Evolutionary conservation across 306 rosid species (phyloP).

Genomic region (Gastrolobium villosum): DNA sequence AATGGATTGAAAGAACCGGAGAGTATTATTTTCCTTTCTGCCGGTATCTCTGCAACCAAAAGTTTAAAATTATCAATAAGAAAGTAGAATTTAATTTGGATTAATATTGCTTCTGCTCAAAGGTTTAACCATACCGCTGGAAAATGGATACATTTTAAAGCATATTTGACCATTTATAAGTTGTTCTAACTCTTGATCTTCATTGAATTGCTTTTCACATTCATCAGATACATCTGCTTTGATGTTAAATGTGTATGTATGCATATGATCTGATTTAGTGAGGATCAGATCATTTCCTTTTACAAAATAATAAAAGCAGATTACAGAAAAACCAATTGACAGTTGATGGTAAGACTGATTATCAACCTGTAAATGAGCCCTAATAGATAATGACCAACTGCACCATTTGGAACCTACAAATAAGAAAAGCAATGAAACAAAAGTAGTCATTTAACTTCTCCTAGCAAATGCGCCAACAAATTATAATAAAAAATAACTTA

Average conservation of each 20-base stretch:
- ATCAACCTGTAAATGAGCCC: slow-evolving; percentile 95
- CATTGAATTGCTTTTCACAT: slow-evolving; percentile 67
- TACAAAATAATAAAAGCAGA: slow-evolving; percentile 15
- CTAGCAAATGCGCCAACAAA: slow-evolving; percentile 20
- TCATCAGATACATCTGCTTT: slow-evolving; percentile 57
- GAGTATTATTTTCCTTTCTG: slow-evolving; percentile 81
- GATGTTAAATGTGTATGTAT: slow-evolving; percentile 3
- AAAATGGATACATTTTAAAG: slow-evolving; percentile 82
- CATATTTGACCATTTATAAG: slow-evolving; percentile 82
- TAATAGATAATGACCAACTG: slow-evolving; percentile 96
- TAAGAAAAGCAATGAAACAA: slow-evolving; percentile 42
- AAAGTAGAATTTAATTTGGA: slow-evolving; percentile 1
- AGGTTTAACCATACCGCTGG: slow-evolving; percentile 65
- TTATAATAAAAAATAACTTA: slow-evolving; percentile 2
- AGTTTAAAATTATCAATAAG: slow-evolving; percentile 25
- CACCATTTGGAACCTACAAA: slow-evolving; percentile 96
- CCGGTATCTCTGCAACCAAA: slow-evolving; percentile 59
- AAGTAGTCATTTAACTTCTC: slow-evolving; percentile 45
- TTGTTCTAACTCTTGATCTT: slow-evolving; percentile 83
- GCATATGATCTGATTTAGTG: slow-evolving; percentile 25
- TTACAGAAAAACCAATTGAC: slow-evolving; percentile 19
- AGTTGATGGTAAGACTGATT: slow-evolving; percentile 38
- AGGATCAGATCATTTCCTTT: slow-evolving; percentile 35
- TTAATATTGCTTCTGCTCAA: slow-evolving; percentile 21
- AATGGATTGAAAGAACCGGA: slow-evolving; percentile 95